Base-by-base conservation (phyloP, 345 rosid genomes). In the Pugionium dolabratum region DNA sequence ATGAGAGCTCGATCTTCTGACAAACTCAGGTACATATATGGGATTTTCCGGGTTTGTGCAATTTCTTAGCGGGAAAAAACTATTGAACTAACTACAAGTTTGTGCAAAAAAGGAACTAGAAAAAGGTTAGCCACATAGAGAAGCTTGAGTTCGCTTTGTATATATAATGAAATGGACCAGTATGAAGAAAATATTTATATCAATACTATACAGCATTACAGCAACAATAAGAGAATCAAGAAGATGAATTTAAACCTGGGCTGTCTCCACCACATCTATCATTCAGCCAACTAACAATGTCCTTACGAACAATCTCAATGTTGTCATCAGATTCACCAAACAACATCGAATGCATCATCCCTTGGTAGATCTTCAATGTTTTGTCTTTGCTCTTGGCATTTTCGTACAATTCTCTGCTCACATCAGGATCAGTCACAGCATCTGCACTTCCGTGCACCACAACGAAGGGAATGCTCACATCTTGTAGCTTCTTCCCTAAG, bases 301-400 rank as follows among this genome's bases (percentile, higher is more conserved):
- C 93, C 0, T 11, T 29, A 6, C 91, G 81, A 64, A 89, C 95
- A 31, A 66, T 75, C n/a, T 82, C 81, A 30, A 89, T 61, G 54
- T 87, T 87, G 37, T 92, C 90, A 42, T 86, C 97, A 0, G 91
- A 79, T 59, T 92, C 98, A 34, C 96, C 96, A 29, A 87, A 92
- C 83, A 87, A 48, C 83, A 92, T 64, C 1, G 98, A 92, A 76
- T 92, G 97, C 87, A 88, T 51, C 98, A 92, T 89, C 3, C 97
- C 96, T 0, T 82, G 79, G 5, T 81, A 88, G 7, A 91, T 83
- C 83, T 79, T 83, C 9, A 91, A 73, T 0, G 78, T 78, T 83
- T 86, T 91, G 69, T 85, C 95, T 26, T 54, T 40, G 39, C 90
- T 87, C 54, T 35, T 75, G 1, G 97, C 89, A 48, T 57, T 65